Base-by-base conservation (phyloP, 1,284 basidiomycete species). In the Rhodotorula sp. region DNA sequence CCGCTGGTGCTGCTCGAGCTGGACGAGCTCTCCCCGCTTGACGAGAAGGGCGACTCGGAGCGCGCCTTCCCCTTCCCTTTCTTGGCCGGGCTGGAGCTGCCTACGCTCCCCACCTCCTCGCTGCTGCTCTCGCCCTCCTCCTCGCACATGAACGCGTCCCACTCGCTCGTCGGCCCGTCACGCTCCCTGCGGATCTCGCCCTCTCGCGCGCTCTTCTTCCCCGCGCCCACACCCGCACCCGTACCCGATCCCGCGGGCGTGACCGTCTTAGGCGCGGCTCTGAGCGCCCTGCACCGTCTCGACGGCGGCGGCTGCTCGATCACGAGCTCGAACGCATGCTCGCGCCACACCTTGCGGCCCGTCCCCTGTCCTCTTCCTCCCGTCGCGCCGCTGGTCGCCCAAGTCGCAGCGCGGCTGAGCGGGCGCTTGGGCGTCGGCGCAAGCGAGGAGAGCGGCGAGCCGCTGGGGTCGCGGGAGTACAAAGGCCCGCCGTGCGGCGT, bases 121-220 rank as follows among this genome's bases (percentile, higher is more conserved):
- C 25, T 9, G 36, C 41, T 46, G 29, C 55, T 27, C 32, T 48
- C 58, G 34, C 34, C 25, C 27, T 39, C 36, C 25, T 27, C 58
- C 13, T 55, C 51, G 9, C n/a, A 8, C 59, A 61, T 55, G 54
- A 41, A 50, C n/a, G 39, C 63, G 37, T 64, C 61, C 46, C 39
- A 67, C 44, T 71, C 70, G 44, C 60, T 72, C 48, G 63, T 65
- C 53, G 34, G 27, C 25, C n/a, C 37, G 10, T 48, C 39, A 13
- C 32, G 32, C 51, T 25, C 44, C 51, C 29, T 32, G 37, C 70
- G 32, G 19, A 44, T 15, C 54, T 53, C 9, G 36, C 41, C 22
- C n/a, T 34, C 48, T 1, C n/a, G 50, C 50, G 27, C 48, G 13
- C 8, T 27, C 21, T 36, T 36, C 58, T 22, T 32, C 15, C n/a